Conservation (phyloP, 163 green algal species). For the Volvox carteri region DNA sequence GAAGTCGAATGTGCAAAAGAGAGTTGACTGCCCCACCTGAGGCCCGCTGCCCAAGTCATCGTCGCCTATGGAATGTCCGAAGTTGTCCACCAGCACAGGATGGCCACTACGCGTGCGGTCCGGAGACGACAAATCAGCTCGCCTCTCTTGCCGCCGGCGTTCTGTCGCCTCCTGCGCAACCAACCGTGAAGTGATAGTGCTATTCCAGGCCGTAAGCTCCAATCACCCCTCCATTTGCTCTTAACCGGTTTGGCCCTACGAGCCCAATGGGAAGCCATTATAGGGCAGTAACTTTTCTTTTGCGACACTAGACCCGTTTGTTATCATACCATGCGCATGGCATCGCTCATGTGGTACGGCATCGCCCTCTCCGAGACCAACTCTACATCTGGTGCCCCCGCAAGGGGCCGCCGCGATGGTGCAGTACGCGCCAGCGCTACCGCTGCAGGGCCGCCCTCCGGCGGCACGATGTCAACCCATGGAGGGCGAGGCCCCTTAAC, state of each 20-base stretch:
- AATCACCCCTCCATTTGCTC: too few species aligned
- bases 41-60: slow-evolving; percentile 17
- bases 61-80: not conserved
- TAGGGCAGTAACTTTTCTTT: not conserved
- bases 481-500: slow-evolving; percentile 15
- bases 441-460: not conserved
- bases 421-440: not conserved
- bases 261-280: too few species aligned
- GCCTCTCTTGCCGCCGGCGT: slow-evolving; percentile 1
- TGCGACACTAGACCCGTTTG: not conserved
- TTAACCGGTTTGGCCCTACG: too few species aligned
- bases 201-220: too few species aligned
- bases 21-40: too few species aligned
- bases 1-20: too few species aligned
- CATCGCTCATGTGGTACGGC: slow-evolving; percentile 44
- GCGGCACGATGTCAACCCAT: slow-evolving; percentile 39
- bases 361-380: slow-evolving; percentile 9
- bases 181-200: too few species aligned
- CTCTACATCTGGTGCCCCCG: not conserved
- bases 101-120: not conserved
- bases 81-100: slow-evolving; percentile 27
- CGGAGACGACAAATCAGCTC: not conserved
- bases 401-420: not conserved
- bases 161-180: slow-evolving; percentile 35
- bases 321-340: slow-evolving; percentile 42